phyloP scores from a whole-genome alignment of 192 early-diverging fungal genomes.

The Rhizoclosmatium globosum region DNA sequence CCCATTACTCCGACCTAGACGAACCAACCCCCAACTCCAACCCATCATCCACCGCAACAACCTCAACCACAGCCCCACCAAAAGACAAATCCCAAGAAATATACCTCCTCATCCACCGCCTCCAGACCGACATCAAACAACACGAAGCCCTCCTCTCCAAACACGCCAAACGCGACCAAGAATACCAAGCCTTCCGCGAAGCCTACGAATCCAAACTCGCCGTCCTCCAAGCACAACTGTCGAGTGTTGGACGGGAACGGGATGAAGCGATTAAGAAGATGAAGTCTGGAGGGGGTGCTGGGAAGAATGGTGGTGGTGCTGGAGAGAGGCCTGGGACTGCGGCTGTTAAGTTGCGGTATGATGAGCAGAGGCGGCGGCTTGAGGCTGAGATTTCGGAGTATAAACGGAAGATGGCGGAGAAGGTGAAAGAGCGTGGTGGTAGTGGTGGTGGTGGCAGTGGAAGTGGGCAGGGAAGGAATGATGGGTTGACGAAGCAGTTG shows the following conservation, averaged over 20 bases:
- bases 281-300: slow-evolving; percentile 28
- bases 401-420: slow-evolving; percentile 51
- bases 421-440: slow-evolving; percentile 25
- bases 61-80: background rate
- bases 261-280: slow-evolving; percentile 71
- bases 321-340: slow-evolving; percentile 41
- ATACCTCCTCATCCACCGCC: slow-evolving; percentile 52
- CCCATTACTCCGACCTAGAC: background rate
- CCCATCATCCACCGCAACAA: background rate
- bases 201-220: slow-evolving; percentile 77
- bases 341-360: slow-evolving; percentile 46
- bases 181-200: slow-evolving; percentile 53
- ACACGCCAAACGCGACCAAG: slow-evolving; percentile 48
- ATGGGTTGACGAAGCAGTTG: slow-evolving; percentile 67
- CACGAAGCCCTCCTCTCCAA: slow-evolving; percentile 55
- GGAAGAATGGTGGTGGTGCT: slow-evolving; percentile 31
- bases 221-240: slow-evolving; percentile 66
- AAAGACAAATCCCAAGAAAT: slow-evolving; percentile 42
- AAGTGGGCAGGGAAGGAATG: slow-evolving; percentile 48
- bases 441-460: slow-evolving; percentile 7
- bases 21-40: background rate
- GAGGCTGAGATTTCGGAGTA: slow-evolving; percentile 55
- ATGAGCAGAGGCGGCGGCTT: slow-evolving; percentile 52
- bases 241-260: slow-evolving; percentile 62
- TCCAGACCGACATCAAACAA: slow-evolving; percentile 59